phyloP scores from a whole-genome alignment of 176 grass and related monocot genomes.

The Zoysia pacifica region DNA sequence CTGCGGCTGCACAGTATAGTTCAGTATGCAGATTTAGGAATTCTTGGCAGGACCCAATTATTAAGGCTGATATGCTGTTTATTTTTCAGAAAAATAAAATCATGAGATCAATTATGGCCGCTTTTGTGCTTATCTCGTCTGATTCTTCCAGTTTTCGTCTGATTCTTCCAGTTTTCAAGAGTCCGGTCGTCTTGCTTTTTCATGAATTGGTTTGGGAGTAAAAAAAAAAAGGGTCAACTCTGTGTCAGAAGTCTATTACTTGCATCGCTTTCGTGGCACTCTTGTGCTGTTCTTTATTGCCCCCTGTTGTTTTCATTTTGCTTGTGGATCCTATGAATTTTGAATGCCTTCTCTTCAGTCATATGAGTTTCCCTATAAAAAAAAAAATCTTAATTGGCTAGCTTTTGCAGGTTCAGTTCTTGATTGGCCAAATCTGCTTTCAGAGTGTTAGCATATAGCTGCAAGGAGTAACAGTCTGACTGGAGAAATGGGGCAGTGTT shows the following conservation, averaged over 20 bases:
- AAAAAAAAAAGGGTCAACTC: slow-evolving; percentile 32
- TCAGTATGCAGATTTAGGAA: background rate
- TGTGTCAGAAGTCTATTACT: slow-evolving; percentile 1
- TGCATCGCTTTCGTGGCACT: slow-evolving; percentile 7
- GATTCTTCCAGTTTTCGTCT: too few species aligned
- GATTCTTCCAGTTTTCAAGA: slow-evolving; percentile 25
- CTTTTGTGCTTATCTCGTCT: slow-evolving; percentile 36
- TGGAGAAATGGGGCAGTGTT: slow-evolving; percentile 74
- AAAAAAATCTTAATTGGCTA: slow-evolving; percentile 4
- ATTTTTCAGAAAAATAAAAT: background rate
- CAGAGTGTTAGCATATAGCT: slow-evolving; percentile 25
- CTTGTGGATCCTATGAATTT: slow-evolving; percentile 34
- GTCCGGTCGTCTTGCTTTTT: slow-evolving; percentile 3
- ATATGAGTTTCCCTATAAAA: slow-evolving; percentile 17
- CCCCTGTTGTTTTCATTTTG: slow-evolving; percentile 20
- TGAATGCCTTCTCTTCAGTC: slow-evolving; percentile 1
- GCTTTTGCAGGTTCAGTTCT: slow-evolving; percentile 39
- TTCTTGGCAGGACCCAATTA: background rate
- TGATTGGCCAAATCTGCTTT: slow-evolving; percentile 21
- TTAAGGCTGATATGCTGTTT: background rate
- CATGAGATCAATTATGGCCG: background rate
- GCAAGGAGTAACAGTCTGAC: slow-evolving; percentile 37
- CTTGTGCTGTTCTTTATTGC: slow-evolving; percentile 11
- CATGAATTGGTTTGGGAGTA: background rate
- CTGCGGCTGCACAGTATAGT: background rate